Base-by-base conservation (phyloP, 768 basidiomycete species). In the Amanita rubescens region DNA sequence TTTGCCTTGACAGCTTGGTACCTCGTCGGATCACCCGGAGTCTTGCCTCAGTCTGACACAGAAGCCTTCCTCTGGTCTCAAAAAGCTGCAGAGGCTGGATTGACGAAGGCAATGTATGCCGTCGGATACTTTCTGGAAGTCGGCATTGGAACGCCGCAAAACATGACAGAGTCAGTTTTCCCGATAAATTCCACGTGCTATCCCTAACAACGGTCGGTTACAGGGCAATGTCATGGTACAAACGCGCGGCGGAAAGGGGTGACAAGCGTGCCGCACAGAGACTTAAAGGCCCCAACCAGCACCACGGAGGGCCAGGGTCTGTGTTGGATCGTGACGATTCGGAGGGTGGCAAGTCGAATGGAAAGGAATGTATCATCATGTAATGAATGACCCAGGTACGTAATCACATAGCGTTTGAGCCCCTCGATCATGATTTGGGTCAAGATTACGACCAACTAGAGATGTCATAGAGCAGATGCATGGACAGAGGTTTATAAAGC, bases 1-100 rank as follows among this genome's bases (percentile, higher is more conserved):
- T 98, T 98, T 63, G 95, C 96, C 1, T 76, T 99, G 38, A 98
- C 96, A 15, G 94, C 96, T 6, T 99, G 95, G 95, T 99, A 99
- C 65, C 85, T 99, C 58, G 95, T 98, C 55, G 96, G 96, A 44
- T 97, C 94, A 8, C 91, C 94, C 0, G 95, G 96, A 20, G 93
- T 99, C 1, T 79, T 99, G 14, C 95, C 96, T 0, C 96, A 99
- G 65, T 96, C 94, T 0, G 96, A 99, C 65, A 98, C 95, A 0
- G 96, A 99, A 65, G 96, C 96, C 10, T 98, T 84, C 69, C 74
- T 99, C 3, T 99, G 96, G 96, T 92, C 96, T 5, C 90, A 90
- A 70, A 94, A 85, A 63, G 94, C 96, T 20, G 94, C 94, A 15
- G 94, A 97, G 27, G 82, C 79, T 10, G 95, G 93, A 0, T 77